Evolutionary conservation across 2,329 filamentous ascomycete species (phyloP), one percentile per base, ranked within the genome.

Genomic region (Calonectria crousiana): DNA sequence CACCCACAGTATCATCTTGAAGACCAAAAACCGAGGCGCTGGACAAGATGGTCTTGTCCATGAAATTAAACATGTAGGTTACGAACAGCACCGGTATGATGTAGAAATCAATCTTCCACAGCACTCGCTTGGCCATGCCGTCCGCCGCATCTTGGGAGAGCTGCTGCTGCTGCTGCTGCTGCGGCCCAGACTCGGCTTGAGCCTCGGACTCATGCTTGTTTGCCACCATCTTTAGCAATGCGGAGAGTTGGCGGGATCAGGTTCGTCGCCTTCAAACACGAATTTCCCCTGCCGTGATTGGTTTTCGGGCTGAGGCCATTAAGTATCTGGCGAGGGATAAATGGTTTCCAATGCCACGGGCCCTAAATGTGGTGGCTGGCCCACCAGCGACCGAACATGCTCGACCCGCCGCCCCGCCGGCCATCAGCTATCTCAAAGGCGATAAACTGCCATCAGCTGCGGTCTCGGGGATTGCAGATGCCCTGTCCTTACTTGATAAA

Each of bases 61-160:
- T 90, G 72, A 92, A 92, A 76, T 91, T 90, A 73, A 92, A 81
- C 83, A 89, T 88, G 78, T 92, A 92, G 0, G 88, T 91, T 52
- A 88, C 75, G 74, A 92, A 91, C 11, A 92, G 82, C 14, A 92
- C 82, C 0, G 91, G 90, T 6, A 92, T 87, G 16, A 92, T 82
- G 20, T 84, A 83, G 74, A 82, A 83, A 79, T 92, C 91, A 72
- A 92, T 91, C 80, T 91, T 91, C 49, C 86, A 84, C 64, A 92
- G 73, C 2, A 91, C 85, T 0, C 56, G 56, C 2, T 69, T 68
- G 23, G 65, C 56, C 56, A 69, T 72, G 11, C n/a, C 36, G 44
- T 65, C 56, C 14, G 23, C 56, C 23, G 23, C 56, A 41, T 62
- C 56, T 4, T 62, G 32, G 14, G 56, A 23, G 23, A 62, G n/a